Evolutionary conservation across 139 green algal species (phyloP).

Genomic region (Micractinium conductrix): DNA sequence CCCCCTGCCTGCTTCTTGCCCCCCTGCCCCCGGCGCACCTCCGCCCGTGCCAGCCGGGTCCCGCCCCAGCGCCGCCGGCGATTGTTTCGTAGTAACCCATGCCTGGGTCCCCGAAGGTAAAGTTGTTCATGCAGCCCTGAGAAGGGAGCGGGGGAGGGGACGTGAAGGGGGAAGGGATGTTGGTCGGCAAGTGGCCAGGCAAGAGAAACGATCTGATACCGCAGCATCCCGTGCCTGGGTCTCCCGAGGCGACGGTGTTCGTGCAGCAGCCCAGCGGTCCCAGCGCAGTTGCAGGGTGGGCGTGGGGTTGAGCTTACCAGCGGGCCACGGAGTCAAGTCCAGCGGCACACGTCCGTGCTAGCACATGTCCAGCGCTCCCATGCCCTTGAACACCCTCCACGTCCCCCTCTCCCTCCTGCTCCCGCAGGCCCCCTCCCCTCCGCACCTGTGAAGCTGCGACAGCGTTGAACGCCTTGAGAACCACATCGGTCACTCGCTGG

Average conservation of each 20-base stretch:
- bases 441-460: not conserved
- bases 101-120: conserved; percentile 93
- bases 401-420: not conserved
- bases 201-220: too few species aligned
- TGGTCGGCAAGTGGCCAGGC: not conserved
- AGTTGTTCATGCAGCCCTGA: conserved; percentile 99
- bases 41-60: conserved; percentile 88
- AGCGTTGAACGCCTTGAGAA: conserved; percentile 88
- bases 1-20: too few species aligned
- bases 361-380: too few species aligned
- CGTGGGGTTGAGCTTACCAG: too few species aligned
- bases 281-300: too few species aligned
- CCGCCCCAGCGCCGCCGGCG: conserved; percentile 90
- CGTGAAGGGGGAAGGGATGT: not conserved
- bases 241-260: conserved; percentile 99
- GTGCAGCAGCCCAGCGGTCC: too few species aligned
- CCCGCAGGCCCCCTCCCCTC: not conserved
- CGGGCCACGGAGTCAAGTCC: too few species aligned
- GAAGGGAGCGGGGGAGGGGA: not conserved
- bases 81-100: conserved; percentile 99
- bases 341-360: too few species aligned
- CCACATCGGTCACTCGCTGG: conserved; percentile 96
- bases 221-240: conserved; percentile 93
- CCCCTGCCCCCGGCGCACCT: too few species aligned
- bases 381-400: not conserved